Evolutionary conservation across 805 yeast species (phyloP).

Genomic region (Lachancea thermotolerans): DNA sequence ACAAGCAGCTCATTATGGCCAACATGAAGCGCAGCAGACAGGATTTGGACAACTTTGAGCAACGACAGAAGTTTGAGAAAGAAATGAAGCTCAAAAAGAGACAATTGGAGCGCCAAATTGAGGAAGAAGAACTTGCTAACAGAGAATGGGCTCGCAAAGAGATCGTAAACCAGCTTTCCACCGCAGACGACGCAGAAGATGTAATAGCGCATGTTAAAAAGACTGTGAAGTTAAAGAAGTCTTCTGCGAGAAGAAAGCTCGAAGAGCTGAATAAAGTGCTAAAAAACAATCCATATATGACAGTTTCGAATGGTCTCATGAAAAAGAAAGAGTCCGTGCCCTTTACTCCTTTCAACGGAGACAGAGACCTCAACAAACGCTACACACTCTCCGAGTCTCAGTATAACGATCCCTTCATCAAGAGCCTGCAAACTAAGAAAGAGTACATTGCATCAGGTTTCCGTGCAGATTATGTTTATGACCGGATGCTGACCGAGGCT

Average conservation of each 20-base stretch:
- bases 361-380: constrained; percentile 50
- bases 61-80: constrained; percentile 61
- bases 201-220: constrained; percentile 47
- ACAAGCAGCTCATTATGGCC: constrained; percentile 67
- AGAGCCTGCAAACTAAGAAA: constrained; percentile 45
- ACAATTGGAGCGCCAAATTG: constrained; percentile 55
- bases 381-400: constrained; percentile 39
- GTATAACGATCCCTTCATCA: constrained; percentile 61
- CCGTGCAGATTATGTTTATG: constrained; percentile 59
- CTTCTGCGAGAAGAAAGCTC: constrained; percentile 53
- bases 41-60: constrained; percentile 58
- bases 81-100: constrained; percentile 48
- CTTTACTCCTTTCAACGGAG: constrained; percentile 93
- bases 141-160: constrained; percentile 52
- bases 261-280: constrained; percentile 36
- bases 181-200: constrained; percentile 38
- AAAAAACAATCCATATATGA: constrained; percentile 32
- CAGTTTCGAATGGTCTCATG: constrained; percentile 22
- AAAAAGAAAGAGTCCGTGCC: constrained; percentile 44
- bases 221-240: constrained; percentile 49
- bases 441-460: constrained; percentile 85
- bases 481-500: constrained; percentile 78
- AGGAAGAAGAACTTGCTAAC: constrained; percentile 50
- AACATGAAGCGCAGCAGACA: constrained; percentile 68
- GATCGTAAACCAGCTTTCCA: constrained; percentile 45